Conservation (phyloP, 768 basidiomycete species). For the Suillus subluteus region DNA sequence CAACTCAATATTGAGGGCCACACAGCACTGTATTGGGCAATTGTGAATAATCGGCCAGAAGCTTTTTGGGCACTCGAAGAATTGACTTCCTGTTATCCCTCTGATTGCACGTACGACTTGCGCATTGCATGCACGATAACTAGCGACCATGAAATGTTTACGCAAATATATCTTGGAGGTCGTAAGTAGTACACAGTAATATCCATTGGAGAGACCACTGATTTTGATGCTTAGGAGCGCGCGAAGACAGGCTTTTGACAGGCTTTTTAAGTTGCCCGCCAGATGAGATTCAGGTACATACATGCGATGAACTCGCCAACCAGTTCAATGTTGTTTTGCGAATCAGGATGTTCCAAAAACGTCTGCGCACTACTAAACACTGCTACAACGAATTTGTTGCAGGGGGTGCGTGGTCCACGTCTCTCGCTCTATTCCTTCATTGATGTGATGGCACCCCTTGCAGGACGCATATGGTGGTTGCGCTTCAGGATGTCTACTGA, state of each 20-base stretch:
- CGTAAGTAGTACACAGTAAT: not conserved
- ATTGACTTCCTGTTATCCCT: not conserved
- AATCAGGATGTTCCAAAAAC: not conserved
- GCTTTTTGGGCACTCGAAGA: not conserved
- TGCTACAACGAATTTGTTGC: not conserved
- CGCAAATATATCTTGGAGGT: not conserved
- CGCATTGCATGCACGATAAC: not conserved
- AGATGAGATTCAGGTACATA: not conserved
- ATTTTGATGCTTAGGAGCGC: not conserved
- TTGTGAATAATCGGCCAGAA: not conserved
- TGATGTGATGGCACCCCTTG: not conserved
- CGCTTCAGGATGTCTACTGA: no score
- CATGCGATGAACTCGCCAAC: not conserved
- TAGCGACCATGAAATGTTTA: not conserved
- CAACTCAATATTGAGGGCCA: not conserved
- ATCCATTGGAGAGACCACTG: not conserved
- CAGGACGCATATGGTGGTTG: slow-evolving; percentile 1
- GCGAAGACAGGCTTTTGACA: not conserved
- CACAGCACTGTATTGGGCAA: slow-evolving; percentile 2
- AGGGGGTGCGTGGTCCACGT: slow-evolving; percentile 24
- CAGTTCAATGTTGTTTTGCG: not conserved
- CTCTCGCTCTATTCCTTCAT: not conserved
- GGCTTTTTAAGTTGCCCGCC: not conserved
- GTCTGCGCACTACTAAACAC: no score
- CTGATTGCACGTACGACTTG: not conserved